Evolutionary conservation across 257 asterid species (phyloP).

Genomic region (Capsicum pubescens): DNA sequence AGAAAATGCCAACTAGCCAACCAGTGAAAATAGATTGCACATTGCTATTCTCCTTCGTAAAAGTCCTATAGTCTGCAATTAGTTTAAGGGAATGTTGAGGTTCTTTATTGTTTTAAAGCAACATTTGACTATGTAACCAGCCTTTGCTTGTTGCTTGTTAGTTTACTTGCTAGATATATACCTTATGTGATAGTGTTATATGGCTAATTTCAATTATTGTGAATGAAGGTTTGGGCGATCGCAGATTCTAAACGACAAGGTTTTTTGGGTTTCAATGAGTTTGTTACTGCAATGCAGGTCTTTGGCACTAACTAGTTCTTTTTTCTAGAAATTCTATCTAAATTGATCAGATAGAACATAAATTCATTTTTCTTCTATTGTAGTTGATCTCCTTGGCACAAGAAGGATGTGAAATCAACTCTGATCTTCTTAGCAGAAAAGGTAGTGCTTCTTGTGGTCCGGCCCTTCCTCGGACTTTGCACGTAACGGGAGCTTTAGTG

Average conservation of each 20-base stretch:
- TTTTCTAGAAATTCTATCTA: background rate
- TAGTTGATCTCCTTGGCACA: constrained; percentile 88
- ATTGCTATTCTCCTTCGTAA: background rate
- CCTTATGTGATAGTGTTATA: background rate
- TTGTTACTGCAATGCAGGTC: constrained; percentile 94
- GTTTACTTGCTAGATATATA: constrained; percentile 15
- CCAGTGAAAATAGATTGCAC: background rate
- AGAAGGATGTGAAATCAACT: constrained; percentile 67
- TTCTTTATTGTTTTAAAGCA: background rate
- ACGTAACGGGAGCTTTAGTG: no score
- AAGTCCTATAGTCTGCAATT: background rate
- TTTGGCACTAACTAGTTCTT: background rate
- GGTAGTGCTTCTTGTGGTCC: constrained; percentile 46
- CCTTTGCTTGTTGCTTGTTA: background rate
- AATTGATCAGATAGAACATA: background rate
- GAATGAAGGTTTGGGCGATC: constrained; percentile 85
- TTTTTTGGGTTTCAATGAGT: constrained; percentile 78
- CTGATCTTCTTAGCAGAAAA: constrained; percentile 57
- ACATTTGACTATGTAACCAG: background rate
- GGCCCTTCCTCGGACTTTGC: no score
- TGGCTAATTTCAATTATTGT: constrained; percentile 27
- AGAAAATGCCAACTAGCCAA: no score
- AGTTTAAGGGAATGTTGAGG: background rate
- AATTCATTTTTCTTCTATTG: background rate
- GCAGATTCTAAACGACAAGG: constrained; percentile 93